Conservation (phyloP, 768 basidiomycete genomes). For the Tylopilus subfusipes region DNA sequence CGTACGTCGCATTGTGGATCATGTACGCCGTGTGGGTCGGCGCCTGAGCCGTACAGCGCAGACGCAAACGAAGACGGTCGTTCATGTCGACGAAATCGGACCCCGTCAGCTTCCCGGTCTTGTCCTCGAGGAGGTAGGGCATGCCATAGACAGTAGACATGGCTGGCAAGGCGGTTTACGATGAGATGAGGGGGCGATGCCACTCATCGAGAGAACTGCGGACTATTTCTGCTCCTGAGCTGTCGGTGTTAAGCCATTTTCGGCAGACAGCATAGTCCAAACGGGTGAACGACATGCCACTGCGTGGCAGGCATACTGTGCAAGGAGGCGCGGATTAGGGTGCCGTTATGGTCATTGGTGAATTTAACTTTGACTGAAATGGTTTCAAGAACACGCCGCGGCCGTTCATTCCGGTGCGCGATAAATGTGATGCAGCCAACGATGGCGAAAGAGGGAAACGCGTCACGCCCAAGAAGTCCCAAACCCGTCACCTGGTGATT, state of each 20-base stretch:
- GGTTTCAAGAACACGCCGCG: constrained; percentile 18
- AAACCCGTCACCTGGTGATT: constrained; percentile 6
- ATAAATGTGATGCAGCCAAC: constrained; percentile 14
- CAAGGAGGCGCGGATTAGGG: constrained; percentile 12
- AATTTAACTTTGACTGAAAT: constrained; percentile 14
- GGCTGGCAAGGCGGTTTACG: constrained; percentile 1
- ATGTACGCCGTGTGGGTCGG: constrained; percentile 45
- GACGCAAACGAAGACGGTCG: constrained; percentile 50
- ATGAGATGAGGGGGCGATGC: background rate
- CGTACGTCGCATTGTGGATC: constrained; percentile 42
- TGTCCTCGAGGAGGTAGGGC: constrained; percentile 65
- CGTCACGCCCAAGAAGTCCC: constrained; percentile 16
- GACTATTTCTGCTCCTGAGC: constrained; percentile 24
- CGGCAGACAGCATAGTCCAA: constrained; percentile 19
- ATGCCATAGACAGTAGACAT: constrained; percentile 47
- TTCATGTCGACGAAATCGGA: constrained; percentile 63
- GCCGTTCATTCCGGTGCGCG: constrained; percentile 10
- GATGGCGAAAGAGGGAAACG: constrained; percentile 17
- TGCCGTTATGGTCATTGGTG: constrained; percentile 21
- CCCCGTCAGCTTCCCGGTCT: constrained; percentile 47
- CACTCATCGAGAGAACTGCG: background rate
- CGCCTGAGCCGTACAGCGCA: constrained; percentile 47
- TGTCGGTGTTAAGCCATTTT: constrained; percentile 18
- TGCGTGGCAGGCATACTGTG: constrained; percentile 14
- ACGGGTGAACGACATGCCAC: constrained; percentile 16